phyloP scores from a whole-genome alignment of 108 stramenopile genomes.

The Cyclostephanos tholiformis region DNA sequence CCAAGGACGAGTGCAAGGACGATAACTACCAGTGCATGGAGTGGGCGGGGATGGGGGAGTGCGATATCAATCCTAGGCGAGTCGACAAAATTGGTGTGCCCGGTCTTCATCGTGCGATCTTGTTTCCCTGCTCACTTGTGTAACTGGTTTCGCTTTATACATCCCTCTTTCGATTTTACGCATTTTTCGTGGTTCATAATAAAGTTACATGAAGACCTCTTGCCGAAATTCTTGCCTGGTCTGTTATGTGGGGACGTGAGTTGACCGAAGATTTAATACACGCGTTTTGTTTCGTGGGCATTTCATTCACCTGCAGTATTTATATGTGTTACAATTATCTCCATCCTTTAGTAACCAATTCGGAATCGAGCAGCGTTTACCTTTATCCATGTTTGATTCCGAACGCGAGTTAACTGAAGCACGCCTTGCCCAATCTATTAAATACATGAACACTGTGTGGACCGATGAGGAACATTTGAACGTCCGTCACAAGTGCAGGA shows the following conservation, averaged over 20 bases:
- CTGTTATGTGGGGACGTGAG: slow-evolving; percentile 43
- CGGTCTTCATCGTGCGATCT: too few species aligned
- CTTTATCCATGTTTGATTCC: slow-evolving; percentile 2
- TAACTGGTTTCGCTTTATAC: too few species aligned
- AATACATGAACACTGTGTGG: slow-evolving; percentile 42
- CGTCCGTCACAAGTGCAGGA: slow-evolving; percentile 49
- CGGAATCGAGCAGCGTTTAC: slow-evolving; percentile 26
- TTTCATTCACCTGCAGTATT: background rate
- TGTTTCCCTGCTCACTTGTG: too few species aligned
- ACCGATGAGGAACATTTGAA: slow-evolving; percentile 9
- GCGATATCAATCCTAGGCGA: slow-evolving; percentile 39
- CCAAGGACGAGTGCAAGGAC: slow-evolving; percentile 20
- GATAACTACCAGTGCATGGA: slow-evolving; percentile 11
- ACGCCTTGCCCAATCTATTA: slow-evolving; percentile 20
- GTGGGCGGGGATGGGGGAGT: slow-evolving; percentile 42
- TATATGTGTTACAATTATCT: too few species aligned
- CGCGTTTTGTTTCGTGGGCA: background rate
- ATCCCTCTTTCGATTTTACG: too few species aligned
- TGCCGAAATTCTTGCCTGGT: slow-evolving; percentile 45
- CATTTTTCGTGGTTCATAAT: too few species aligned
- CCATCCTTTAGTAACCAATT: slow-evolving; percentile 28
- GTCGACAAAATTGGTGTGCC: slow-evolving; percentile 17
- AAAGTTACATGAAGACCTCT: too few species aligned
- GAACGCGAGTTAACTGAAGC: background rate
- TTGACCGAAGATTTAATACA: background rate